These are phyloP conservation scores for Pichia nakasei DNA, from an alignment of 805 yeast genomes.

Conservation along the genomic window DNA sequence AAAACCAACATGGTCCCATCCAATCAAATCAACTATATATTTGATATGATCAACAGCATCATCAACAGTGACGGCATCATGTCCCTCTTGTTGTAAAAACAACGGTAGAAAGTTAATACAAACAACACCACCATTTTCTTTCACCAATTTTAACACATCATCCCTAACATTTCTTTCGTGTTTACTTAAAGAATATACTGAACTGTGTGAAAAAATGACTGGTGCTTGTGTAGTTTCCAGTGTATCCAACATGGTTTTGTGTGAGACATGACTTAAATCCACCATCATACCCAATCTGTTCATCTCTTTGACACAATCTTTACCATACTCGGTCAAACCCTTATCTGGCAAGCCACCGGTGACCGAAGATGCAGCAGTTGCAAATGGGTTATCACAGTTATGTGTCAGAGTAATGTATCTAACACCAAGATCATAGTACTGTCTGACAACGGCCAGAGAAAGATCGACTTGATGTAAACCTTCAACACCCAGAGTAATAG, in stretches of 20 bases:
- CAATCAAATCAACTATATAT: constrained; percentile 36
- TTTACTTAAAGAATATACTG: constrained; percentile 31
- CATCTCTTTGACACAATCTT: constrained; percentile 37
- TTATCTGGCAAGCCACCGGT: constrained; percentile 37
- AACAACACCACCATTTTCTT: constrained; percentile 40
- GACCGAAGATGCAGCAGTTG: constrained; percentile 43
- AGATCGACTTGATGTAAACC: constrained; percentile 46
- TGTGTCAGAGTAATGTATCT: constrained; percentile 46
- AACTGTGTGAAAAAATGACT: constrained; percentile 44
- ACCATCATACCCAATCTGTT: constrained; percentile 48
- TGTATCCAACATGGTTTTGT: constrained; percentile 40
- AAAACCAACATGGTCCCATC: constrained; percentile 48
- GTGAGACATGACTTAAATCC: constrained; percentile 43
- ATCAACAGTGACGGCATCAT: constrained; percentile 35
- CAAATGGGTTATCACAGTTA: constrained; percentile 50
- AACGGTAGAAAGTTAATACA: constrained; percentile 39
- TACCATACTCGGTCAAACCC: constrained; percentile 37
- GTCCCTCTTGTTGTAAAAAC: constrained; percentile 25
- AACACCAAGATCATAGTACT: constrained; percentile 42
- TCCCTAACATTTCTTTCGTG: constrained; percentile 43
- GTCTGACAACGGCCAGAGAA: constrained; percentile 41
- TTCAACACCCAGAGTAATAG: constrained; percentile 44
- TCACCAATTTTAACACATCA: constrained; percentile 33
- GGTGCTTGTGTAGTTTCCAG: constrained; percentile 36
- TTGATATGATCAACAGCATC: constrained; percentile 40